Conservation (phyloP, 208 protist genomes). For the Tritrichomonas musculus region DNA sequence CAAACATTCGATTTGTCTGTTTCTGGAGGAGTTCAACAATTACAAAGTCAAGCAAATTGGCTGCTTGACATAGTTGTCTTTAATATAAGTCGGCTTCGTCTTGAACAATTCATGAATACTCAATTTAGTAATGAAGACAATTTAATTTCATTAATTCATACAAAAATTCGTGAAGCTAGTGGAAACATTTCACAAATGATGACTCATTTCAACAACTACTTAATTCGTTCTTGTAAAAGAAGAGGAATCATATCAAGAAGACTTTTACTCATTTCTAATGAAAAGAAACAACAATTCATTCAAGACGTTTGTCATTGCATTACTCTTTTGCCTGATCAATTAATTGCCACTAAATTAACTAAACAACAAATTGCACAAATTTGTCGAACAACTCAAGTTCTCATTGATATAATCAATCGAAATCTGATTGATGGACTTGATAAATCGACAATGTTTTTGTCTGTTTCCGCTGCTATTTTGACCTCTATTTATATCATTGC, state of each 20-base stretch:
- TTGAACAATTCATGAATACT: slow-evolving; percentile 7
- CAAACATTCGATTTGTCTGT: no score
- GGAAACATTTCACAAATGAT: background rate
- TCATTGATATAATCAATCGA: background rate
- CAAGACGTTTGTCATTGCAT: background rate
- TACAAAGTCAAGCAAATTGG: no score
- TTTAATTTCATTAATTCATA: background rate
- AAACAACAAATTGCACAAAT: background rate
- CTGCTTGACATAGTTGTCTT: background rate
- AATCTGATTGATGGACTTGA: background rate
- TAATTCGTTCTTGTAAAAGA: background rate
- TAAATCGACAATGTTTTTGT: background rate
- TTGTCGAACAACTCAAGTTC: background rate
- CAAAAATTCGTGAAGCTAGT: background rate
- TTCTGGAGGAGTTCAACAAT: no score
- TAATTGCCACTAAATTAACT: background rate
- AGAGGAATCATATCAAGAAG: background rate
- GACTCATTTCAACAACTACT: background rate
- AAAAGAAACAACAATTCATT: background rate
- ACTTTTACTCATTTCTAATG: background rate
- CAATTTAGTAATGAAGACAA: no score
- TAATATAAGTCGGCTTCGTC: background rate
- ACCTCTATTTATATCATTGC: background rate
- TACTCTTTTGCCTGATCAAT: background rate
- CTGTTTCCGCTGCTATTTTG: background rate